phyloP scores from a whole-genome alignment of 2,329 filamentous ascomycete genomes.

The Aspergillus pseudotamarii region DNA sequence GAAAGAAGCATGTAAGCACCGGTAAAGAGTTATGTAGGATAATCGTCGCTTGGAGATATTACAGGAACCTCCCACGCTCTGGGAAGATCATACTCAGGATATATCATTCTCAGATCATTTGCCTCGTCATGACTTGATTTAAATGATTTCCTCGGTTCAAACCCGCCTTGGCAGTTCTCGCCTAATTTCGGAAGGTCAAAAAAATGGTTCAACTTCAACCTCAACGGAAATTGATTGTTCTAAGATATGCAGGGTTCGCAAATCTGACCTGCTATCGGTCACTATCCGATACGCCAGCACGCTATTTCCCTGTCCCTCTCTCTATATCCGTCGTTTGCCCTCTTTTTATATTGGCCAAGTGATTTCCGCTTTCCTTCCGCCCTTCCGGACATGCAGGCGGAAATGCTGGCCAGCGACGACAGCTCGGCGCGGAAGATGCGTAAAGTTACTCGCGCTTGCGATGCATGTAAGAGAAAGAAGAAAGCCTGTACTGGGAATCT shows the following conservation, averaged over 20 bases:
- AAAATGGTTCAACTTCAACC: no score
- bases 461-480: conserved; percentile 28
- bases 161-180: not conserved
- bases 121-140: not conserved
- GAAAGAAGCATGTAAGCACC: no score
- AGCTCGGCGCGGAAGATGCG: conserved; percentile 19
- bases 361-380: not conserved
- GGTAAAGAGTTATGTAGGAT: no score
- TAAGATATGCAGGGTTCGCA: not conserved
- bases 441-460: conserved; percentile 29
- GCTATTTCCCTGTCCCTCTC: not conserved
- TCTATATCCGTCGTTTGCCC: not conserved
- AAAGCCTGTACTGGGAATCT: conserved; percentile 28
- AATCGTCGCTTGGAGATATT: no score
- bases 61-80: no score
- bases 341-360: not conserved
- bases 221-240: not conserved
- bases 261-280: not conserved
- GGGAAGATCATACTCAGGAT: no score
- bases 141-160: not conserved
- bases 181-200: not conserved
- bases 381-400: conserved; percentile 44
- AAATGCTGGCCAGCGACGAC: conserved; percentile 36
- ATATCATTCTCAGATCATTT: no score
- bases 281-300: not conserved